These are phyloP conservation scores for Boeremia lycopersici DNA, from an alignment of 2,329 filamentous ascomycete species.

Conservation along the genomic window DNA sequence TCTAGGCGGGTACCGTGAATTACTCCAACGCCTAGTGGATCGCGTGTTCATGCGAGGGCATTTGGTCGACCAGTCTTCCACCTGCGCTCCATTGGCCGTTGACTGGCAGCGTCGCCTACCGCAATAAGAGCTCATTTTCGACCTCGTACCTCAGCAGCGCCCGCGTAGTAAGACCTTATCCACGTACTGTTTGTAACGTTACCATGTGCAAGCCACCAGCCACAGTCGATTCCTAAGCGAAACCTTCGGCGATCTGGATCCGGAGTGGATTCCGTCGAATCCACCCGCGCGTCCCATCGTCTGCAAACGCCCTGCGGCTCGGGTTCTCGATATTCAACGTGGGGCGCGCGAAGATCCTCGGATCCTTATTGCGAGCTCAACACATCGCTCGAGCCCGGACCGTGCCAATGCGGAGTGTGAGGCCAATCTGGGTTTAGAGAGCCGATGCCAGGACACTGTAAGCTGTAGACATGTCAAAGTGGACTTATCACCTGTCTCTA, in stretches of 20 bases:
- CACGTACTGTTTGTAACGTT: neutral
- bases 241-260: constrained; percentile 14
- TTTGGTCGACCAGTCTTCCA: constrained; percentile 4
- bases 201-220: constrained; percentile 14
- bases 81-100: neutral
- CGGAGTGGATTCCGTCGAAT: constrained; percentile 13
- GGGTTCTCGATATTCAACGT: constrained; percentile 8
- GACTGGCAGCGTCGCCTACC: neutral
- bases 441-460: neutral
- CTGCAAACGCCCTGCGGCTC: constrained; percentile 12
- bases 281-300: constrained; percentile 2
- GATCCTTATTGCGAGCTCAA: constrained; percentile 4
- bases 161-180: neutral
- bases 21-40: constrained; percentile 1
- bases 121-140: neutral
- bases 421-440: neutral
- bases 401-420: neutral
- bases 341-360: constrained; percentile 13
- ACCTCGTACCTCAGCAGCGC: neutral
- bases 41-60: constrained; percentile 15
- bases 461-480: neutral
- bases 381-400: constrained; percentile 9
- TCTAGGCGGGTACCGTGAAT: constrained; percentile 4
- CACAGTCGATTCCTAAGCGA: constrained; percentile 15
- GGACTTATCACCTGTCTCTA: constrained; percentile 3